Evolutionary conservation across 2,329 filamentous ascomycete genomes (phyloP).

Genomic region (Graphiopsis chlorocephala): DNA sequence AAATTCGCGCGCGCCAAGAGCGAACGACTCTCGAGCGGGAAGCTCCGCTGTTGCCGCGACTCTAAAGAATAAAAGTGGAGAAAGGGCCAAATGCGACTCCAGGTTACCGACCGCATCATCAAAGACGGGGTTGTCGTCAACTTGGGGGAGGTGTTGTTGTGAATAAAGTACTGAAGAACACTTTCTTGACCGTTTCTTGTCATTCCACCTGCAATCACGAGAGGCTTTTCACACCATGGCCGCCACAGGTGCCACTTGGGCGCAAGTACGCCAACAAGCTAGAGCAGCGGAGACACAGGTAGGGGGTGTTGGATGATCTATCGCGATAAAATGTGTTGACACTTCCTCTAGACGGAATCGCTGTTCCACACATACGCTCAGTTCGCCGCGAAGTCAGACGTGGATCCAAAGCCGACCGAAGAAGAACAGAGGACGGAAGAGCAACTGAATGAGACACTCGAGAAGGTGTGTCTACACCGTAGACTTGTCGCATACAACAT

Average conservation of each 20-base stretch:
- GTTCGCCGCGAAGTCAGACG: constrained; percentile 75
- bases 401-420: constrained; percentile 78
- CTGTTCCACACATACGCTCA: constrained; percentile 85
- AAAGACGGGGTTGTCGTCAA: constrained; percentile 12
- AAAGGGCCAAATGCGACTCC: not conserved
- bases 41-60: not conserved
- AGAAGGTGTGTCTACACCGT: constrained; percentile 59
- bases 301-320: constrained; percentile 25
- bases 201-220: not conserved
- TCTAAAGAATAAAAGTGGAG: not conserved
- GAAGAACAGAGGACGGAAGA: constrained; percentile 78
- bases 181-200: not conserved
- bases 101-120: constrained; percentile 8
- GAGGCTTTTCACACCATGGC: constrained; percentile 27
- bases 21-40: not conserved
- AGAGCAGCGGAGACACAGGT: constrained; percentile 88
- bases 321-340: constrained; percentile 23
- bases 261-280: constrained; percentile 89
- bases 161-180: not conserved
- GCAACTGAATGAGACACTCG: constrained; percentile 79
- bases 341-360: constrained; percentile 67
- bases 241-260: constrained; percentile 63
- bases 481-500: not conserved
- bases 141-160: not conserved
- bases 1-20: not conserved